phyloP scores from a whole-genome alignment of 2,329 filamentous ascomycete genomes.

The Fusarium robinianum region DNA sequence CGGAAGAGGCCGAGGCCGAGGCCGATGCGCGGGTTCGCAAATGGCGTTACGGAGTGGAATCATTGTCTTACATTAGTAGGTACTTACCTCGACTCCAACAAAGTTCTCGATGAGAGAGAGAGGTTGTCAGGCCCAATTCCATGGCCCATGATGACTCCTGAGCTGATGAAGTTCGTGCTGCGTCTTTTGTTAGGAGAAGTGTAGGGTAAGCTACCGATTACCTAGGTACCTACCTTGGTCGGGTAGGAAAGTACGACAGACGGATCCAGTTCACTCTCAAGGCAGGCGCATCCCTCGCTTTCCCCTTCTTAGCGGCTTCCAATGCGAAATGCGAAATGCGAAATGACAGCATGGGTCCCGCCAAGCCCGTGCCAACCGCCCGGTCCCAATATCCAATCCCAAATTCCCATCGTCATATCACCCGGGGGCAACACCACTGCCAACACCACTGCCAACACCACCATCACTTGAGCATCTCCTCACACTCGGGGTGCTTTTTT shows the following conservation, averaged over 20 bases:
- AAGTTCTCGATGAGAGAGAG: conserved; percentile 12
- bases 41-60: too few relatives aligned
- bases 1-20: conserved; percentile 22
- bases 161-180: conserved; percentile 15
- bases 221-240: too few relatives aligned
- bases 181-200: conserved; percentile 29
- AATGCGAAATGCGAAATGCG: conserved; percentile 24
- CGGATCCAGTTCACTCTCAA: too few relatives aligned
- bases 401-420: too few relatives aligned
- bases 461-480: conserved; percentile 17
- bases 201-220: too few relatives aligned
- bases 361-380: conserved; percentile 31
- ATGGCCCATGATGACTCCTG: conserved; percentile 22
- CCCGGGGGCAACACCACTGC: not conserved
- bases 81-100: too few relatives aligned
- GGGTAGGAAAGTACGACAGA: too few relatives aligned
- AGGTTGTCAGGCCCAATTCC: too few relatives aligned
- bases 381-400: not conserved
- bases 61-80: too few relatives aligned
- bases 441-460: conserved; percentile 2
- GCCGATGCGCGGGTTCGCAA: too few relatives aligned
- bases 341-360: conserved; percentile 36
- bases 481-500: not conserved
- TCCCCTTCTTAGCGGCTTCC: conserved; percentile 13
- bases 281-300: conserved; percentile 13